A percentile compares a stretch with the other conserved stretches of the same genome.
These are phyloP conservation scores for Rhizopus arrhizus DNA, from an alignment of 371 early-diverging fungal genomes.

Conservation along the genomic window DNA sequence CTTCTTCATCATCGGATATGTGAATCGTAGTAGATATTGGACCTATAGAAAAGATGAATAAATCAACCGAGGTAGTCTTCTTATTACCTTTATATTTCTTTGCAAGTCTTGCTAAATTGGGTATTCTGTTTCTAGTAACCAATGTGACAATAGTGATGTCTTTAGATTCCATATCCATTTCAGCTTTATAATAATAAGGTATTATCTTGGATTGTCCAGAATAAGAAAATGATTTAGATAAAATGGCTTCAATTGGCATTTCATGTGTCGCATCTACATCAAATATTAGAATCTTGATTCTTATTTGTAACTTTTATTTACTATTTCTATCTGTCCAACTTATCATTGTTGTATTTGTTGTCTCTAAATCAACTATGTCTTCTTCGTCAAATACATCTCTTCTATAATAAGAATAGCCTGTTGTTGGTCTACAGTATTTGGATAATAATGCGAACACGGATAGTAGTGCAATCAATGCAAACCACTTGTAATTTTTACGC, in stretches of 20 bases:
- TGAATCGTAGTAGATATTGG: slow-evolving; percentile 66
- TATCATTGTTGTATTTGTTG: slow-evolving; percentile 17
- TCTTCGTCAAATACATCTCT: slow-evolving; percentile 24
- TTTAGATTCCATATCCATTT: slow-evolving; percentile 41
- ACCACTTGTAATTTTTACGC: slow-evolving; percentile 23
- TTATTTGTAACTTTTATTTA: slow-evolving; percentile 1
- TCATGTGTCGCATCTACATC: slow-evolving; percentile 26
- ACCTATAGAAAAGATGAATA: slow-evolving; percentile 28
- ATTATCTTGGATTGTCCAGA: slow-evolving; percentile 56
- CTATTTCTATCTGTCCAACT: slow-evolving; percentile 29
- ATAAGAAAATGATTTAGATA: slow-evolving; percentile 35
- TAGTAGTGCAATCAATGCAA: slow-evolving; percentile 16
- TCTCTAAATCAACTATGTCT: slow-evolving; percentile 10
- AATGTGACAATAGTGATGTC: slow-evolving; percentile 62
- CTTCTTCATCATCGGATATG: slow-evolving; percentile 52
- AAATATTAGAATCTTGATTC: neutral
- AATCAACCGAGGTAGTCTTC: too few species aligned
- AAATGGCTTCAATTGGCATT: slow-evolving; percentile 27
- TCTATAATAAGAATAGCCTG: slow-evolving; percentile 17
- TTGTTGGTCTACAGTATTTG: slow-evolving; percentile 12
- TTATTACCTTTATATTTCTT: slow-evolving; percentile 50
- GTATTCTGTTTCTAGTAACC: slow-evolving; percentile 56
- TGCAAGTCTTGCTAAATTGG: slow-evolving; percentile 49
- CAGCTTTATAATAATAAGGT: slow-evolving; percentile 58
- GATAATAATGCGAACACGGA: slow-evolving; percentile 15